phyloP scores from a whole-genome alignment of 1,284 basidiomycete genomes.

The Hypsizygus ulmarius region DNA sequence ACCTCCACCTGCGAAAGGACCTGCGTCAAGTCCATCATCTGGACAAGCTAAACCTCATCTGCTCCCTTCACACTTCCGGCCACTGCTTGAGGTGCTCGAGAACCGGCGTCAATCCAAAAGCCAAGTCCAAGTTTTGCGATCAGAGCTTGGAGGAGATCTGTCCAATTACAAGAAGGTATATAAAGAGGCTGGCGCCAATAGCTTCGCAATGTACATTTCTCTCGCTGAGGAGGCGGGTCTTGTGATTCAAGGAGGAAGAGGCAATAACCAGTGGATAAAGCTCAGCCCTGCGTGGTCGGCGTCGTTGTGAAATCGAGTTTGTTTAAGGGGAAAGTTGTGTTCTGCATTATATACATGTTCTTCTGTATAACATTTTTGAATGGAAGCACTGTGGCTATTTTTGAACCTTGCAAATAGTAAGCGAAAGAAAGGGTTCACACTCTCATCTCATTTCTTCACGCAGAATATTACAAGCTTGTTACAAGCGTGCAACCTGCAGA shows the following conservation, averaged over 20 bases:
- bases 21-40: not conserved
- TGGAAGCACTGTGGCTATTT: too few relatives aligned
- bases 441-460: too few relatives aligned
- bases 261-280: conserved; percentile 15
- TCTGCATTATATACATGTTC: too few relatives aligned
- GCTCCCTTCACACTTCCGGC: conserved; percentile 14
- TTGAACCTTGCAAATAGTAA: too few relatives aligned
- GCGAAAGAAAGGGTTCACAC: too few relatives aligned
- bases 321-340: too few relatives aligned
- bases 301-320: conserved; percentile 1
- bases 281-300: conserved; percentile 17
- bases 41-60: conserved; percentile 1
- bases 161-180: conserved; percentile 15
- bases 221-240: conserved; percentile 18
- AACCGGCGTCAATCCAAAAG: conserved; percentile 7
- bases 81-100: conserved; percentile 17
- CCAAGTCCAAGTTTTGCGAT: conserved; percentile 2
- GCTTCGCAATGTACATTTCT: conserved; percentile 16
- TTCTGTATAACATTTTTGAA: too few relatives aligned
- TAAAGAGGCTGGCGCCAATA: conserved; percentile 13
- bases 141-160: conserved; percentile 18
- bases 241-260: conserved; percentile 13
- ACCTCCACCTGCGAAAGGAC: not conserved
- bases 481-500: too few relatives aligned
- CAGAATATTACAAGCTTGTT: too few relatives aligned